Percentiles rank a stretch among this genome's conserved stretches.
These are phyloP conservation scores for Apophysomyces variabilis DNA, from an alignment of 371 early-diverging fungal genomes.

Conservation along the genomic window DNA sequence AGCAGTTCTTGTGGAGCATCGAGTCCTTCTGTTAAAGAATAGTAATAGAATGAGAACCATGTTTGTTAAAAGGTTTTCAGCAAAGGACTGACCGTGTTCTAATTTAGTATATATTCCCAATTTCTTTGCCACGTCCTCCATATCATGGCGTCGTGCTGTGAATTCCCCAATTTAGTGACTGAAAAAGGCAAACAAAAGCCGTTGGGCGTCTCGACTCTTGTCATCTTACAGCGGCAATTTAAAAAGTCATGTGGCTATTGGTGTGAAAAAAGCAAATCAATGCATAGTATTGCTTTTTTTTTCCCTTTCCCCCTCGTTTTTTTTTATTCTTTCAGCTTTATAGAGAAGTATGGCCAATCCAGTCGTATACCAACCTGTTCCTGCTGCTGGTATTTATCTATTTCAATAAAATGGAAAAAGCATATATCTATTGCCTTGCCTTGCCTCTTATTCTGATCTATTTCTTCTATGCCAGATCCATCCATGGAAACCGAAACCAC, in stretches of 20 bases:
- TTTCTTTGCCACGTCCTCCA: conserved; percentile 22
- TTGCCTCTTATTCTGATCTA: neutral
- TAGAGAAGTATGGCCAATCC: neutral
- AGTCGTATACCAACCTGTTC: neutral
- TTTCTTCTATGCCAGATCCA: neutral
- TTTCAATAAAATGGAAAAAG: neutral
- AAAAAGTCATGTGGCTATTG: conserved; percentile 5
- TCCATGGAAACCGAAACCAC: neutral
- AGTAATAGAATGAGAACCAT: neutral
- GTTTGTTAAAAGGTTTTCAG: too few species aligned
- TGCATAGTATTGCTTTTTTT: neutral
- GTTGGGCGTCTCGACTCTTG: too few species aligned
- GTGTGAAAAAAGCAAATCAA: neutral
- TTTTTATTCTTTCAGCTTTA: neutral
- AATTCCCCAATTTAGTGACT: neutral
- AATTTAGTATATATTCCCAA: conserved; percentile 19
- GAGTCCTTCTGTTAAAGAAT: conserved; percentile 12
- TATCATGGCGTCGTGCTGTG: conserved; percentile 5
- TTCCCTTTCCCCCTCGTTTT: neutral
- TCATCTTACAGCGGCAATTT: neutral
- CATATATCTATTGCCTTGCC: neutral
- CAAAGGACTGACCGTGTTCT: conserved; percentile 9
- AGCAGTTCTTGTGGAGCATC: conserved; percentile 26
- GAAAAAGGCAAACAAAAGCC: neutral
- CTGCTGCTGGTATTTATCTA: neutral